These are phyloP conservation scores for Eucalyptus shirleyi DNA, from an alignment of 345 rosid species.

Conservation along the genomic window DNA sequence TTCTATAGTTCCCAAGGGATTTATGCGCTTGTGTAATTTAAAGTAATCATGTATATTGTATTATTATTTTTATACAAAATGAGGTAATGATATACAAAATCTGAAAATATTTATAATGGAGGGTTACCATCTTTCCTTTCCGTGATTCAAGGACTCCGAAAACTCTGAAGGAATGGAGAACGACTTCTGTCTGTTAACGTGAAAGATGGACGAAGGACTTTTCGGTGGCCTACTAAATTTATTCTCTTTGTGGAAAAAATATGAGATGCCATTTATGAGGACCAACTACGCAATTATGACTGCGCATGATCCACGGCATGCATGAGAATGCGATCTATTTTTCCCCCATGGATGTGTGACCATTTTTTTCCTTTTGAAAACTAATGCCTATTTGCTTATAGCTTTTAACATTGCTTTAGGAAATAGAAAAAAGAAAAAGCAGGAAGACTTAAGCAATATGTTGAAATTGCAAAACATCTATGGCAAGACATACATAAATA, in stretches of 20 bases:
- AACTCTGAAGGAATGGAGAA: background rate
- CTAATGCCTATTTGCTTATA: background rate
- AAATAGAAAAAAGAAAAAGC: no score
- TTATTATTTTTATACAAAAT: no score
- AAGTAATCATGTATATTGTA: background rate
- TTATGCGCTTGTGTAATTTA: no score
- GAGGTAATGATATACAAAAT: background rate
- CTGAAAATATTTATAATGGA: no score
- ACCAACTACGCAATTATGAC: background rate
- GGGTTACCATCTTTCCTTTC: background rate
- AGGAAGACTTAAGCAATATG: no score
- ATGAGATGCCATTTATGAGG: background rate
- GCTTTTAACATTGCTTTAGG: background rate
- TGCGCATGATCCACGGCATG: no score
- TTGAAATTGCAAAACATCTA: no score
- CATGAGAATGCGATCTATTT: background rate
- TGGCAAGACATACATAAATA: no score
- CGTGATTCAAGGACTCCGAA: background rate
- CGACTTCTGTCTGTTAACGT: background rate
- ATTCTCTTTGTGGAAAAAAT: background rate
- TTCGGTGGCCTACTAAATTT: background rate
- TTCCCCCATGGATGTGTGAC: background rate
- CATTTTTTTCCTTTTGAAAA: background rate
- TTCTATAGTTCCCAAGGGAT: background rate
- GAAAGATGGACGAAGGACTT: background rate